Percentiles rank a stretch among this genome's conserved stretches.
phyloP scores from a whole-genome alignment of 148 eudicot genomes.

The Silene latifolia region DNA sequence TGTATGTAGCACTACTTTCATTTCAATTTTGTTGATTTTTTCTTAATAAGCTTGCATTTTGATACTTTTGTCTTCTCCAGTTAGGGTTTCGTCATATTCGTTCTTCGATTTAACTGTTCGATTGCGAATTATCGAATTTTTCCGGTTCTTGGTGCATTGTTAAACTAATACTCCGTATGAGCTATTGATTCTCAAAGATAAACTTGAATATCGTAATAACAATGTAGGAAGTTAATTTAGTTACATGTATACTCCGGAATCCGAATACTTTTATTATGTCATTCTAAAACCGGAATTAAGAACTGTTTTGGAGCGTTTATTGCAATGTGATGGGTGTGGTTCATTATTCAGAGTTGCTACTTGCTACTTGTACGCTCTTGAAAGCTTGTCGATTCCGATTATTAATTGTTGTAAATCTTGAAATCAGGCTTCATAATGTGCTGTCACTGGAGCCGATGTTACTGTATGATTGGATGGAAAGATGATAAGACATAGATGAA shows the following conservation, averaged over 20 bases:
- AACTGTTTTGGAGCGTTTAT: neutral
- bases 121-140: neutral
- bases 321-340: neutral
- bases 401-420: neutral
- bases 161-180: neutral
- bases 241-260: too few relatives aligned
- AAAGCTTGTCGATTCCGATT: neutral
- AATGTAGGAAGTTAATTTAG: too few relatives aligned
- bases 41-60: neutral
- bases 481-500: neutral
- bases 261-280: too few relatives aligned
- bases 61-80: neutral
- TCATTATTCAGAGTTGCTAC: too few relatives aligned
- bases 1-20: neutral
- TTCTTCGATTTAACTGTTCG: neutral
- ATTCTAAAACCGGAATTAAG: neutral
- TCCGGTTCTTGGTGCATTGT: too few relatives aligned
- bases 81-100: neutral
- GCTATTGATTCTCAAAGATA: neutral
- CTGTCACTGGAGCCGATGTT: neutral
- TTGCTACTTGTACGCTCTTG: neutral
- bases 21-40: neutral
- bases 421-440: neutral
- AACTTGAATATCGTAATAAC: too few relatives aligned
- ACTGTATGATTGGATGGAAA: neutral